Percentiles rank a stretch among this genome's conserved stretches.
Evolutionary conservation across 306 rosid genomes (phyloP).

Genomic region (Astragalus membranaceus): DNA sequence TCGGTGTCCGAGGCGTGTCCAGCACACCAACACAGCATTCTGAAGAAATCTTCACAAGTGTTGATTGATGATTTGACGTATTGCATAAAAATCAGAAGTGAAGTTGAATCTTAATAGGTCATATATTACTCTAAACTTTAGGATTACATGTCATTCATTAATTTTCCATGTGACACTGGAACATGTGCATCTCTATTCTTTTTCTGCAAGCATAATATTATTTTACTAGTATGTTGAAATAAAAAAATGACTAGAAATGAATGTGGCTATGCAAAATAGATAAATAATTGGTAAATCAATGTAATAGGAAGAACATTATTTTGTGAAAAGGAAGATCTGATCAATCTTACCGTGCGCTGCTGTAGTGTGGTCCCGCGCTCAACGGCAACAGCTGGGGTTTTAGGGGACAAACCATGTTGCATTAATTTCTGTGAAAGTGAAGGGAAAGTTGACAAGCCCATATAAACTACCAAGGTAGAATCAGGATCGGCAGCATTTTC

Average conservation of each 20-base stretch:
- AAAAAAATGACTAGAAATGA: neutral
- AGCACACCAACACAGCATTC: no score
- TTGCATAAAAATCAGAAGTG: neutral
- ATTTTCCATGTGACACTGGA: neutral
- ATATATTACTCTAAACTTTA: neutral
- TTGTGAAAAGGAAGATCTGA: neutral
- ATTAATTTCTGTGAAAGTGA: conserved; percentile 77
- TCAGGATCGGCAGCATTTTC: conserved; percentile 90
- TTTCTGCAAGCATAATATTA: neutral
- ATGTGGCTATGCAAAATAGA: no score
- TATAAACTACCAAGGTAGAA: conserved; percentile 84
- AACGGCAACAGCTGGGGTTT: conserved; percentile 85
- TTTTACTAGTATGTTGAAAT: neutral
- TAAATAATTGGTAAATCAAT: neutral
- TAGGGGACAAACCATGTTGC: conserved; percentile 67
- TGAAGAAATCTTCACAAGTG: no score
- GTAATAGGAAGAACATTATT: neutral
- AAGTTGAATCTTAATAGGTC: neutral
- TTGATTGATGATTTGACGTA: neutral
- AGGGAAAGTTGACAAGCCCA: conserved; percentile 94
- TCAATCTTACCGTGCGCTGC: conserved; percentile 63
- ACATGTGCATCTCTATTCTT: neutral
- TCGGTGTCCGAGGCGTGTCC: no score
- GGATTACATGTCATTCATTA: neutral
- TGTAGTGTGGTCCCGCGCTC: conserved; percentile 93